phyloP scores from a whole-genome alignment of 179 eudicot species.

The Carnegiea gigantea region DNA sequence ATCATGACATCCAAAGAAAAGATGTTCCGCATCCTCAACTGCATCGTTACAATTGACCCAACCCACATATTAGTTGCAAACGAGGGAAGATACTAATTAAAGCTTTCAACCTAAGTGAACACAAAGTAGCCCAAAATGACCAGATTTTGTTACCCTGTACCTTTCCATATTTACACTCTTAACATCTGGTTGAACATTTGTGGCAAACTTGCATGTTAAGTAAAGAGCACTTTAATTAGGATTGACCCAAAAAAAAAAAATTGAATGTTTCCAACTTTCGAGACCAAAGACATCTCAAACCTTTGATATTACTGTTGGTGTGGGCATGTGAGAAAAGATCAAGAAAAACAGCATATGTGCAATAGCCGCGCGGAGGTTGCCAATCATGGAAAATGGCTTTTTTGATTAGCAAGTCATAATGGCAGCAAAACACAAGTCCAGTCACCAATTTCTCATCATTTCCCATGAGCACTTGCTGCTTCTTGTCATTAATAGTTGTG shows the following conservation, averaged over 20 bases:
- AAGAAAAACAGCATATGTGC: neutral
- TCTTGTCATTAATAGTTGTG: neutral
- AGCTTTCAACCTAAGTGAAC: neutral
- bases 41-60: too few relatives aligned
- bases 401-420: neutral
- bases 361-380: neutral
- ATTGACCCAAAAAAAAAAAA: neutral
- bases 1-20: too few relatives aligned
- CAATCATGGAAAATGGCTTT: neutral
- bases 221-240: neutral
- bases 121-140: neutral
- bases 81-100: neutral
- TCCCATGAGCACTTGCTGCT: neutral
- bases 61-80: neutral
- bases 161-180: neutral
- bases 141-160: neutral
- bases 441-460: too few relatives aligned
- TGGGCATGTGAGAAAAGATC: neutral
- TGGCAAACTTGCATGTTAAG: neutral
- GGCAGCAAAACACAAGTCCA: neutral
- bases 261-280: too few relatives aligned
- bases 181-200: conserved; percentile 4
- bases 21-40: too few relatives aligned
- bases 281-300: neutral
- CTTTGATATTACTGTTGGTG: neutral